Conservation (phyloP, 768 basidiomycete species). For the Hygrocybe punicea region DNA sequence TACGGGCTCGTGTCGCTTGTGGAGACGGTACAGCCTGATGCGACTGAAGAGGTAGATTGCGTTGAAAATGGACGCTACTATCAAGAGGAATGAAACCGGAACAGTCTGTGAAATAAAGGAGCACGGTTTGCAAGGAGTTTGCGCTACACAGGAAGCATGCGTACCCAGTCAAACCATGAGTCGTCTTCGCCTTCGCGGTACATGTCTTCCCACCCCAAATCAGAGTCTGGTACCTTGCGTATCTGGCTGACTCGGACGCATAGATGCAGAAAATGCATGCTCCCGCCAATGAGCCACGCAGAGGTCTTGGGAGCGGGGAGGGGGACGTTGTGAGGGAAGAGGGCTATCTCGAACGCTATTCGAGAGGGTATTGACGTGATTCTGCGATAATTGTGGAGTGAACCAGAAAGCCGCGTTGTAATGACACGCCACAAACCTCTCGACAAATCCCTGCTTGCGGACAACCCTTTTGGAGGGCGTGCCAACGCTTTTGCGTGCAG, state of each 20-base stretch:
- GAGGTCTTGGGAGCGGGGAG: slow-evolving; percentile 63
- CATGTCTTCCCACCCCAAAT: slow-evolving; percentile 77
- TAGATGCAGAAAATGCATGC: slow-evolving; percentile 66
- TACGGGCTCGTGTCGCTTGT: slow-evolving; percentile 59
- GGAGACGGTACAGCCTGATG: slow-evolving; percentile 65
- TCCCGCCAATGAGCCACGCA: slow-evolving; percentile 61
- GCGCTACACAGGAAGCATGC: slow-evolving; percentile 17
- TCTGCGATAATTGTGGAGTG: slow-evolving; percentile 32
- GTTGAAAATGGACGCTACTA: slow-evolving; percentile 56
- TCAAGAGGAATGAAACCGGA: slow-evolving; percentile 55
- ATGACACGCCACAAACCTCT: slow-evolving; percentile 46
- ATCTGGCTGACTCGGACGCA: slow-evolving; percentile 59
- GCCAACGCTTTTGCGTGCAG: slow-evolving; percentile 41
- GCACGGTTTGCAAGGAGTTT: slow-evolving; percentile 2
- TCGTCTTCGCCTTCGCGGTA: slow-evolving; percentile 60
- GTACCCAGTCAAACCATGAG: slow-evolving; percentile 81
- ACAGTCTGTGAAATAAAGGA: slow-evolving; percentile 48
- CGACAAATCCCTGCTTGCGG: slow-evolving; percentile 60
- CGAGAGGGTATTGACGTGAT: slow-evolving; percentile 63
- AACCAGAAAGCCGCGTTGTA: not conserved
- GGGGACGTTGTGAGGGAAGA: slow-evolving; percentile 80
- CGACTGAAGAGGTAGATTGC: slow-evolving; percentile 67
- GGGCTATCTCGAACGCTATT: slow-evolving; percentile 73
- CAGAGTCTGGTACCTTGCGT: slow-evolving; percentile 56
- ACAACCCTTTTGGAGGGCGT: slow-evolving; percentile 47